A percentile compares a stretch with the other conserved stretches of the same genome.
These are phyloP conservation scores for Aspergillus neotritici DNA, from an alignment of 2,329 filamentous ascomycete genomes.

Conservation along the genomic window DNA sequence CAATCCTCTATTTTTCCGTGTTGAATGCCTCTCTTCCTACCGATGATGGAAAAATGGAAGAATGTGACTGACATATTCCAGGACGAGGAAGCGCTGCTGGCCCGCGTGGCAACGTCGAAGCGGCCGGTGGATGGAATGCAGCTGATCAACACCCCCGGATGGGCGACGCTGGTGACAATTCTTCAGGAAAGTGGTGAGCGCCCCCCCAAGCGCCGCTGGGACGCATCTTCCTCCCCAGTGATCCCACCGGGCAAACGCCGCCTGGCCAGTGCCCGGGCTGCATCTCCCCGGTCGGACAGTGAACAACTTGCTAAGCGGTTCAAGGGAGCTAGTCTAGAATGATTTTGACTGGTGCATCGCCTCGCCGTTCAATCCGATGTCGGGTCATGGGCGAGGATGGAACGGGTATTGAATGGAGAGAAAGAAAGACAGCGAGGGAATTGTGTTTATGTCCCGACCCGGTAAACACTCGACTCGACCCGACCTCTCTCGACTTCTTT, in stretches of 20 bases:
- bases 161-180: conserved; percentile 89
- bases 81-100: conserved; percentile 85
- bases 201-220: conserved; percentile 66
- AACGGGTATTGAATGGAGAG: too few species aligned
- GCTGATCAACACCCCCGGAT: conserved; percentile 79
- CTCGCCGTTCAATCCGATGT: not conserved
- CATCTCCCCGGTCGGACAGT: conserved; percentile 45
- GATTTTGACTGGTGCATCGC: conserved; percentile 15
- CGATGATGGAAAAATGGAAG: not conserved
- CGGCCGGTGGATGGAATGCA: conserved; percentile 76
- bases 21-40: not conserved
- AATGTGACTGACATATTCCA: conserved; percentile 35
- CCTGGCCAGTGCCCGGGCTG: conserved; percentile 30
- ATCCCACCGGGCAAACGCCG: conserved; percentile 30
- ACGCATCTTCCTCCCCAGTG: conserved; percentile 33
- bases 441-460: too few species aligned
- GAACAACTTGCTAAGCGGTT: conserved; percentile 61
- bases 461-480: too few species aligned
- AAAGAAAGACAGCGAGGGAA: too few species aligned
- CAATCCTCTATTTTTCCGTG: not conserved
- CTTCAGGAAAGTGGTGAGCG: conserved; percentile 96
- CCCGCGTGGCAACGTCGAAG: conserved; percentile 74
- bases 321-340: conserved; percentile 56
- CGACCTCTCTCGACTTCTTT: too few species aligned
- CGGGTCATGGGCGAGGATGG: too few species aligned